These are phyloP conservation scores for Rhynchospora tenuis DNA, from an alignment of 176 grass and related monocot species.

Conservation along the genomic window DNA sequence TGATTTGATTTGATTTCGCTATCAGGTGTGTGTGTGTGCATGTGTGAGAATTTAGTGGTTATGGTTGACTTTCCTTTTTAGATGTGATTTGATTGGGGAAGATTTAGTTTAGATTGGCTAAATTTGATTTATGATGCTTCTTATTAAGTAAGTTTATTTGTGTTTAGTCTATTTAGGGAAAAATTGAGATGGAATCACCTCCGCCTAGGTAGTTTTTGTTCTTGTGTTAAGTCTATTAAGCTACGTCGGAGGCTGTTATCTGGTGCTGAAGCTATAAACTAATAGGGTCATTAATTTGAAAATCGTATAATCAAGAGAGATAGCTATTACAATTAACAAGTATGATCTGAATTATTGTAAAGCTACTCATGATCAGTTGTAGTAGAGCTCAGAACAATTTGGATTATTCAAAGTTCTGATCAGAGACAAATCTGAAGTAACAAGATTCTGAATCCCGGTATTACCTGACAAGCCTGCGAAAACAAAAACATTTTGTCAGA, in stretches of 20 bases:
- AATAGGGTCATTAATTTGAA: neutral
- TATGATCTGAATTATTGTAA: neutral
- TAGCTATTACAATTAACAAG: neutral
- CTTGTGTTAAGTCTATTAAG: neutral
- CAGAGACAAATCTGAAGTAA: neutral
- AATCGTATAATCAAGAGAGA: neutral
- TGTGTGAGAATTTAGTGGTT: neutral
- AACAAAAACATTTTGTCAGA: conserved; percentile 1
- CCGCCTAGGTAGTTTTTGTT: neutral
- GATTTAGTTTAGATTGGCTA: neutral
- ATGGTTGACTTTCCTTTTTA: neutral
- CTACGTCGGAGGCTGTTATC: neutral
- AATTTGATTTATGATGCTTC: neutral
- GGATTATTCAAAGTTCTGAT: neutral
- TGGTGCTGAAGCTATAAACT: neutral
- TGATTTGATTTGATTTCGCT: neutral
- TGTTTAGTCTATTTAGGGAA: neutral
- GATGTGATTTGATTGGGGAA: neutral
- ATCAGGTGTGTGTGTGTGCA: neutral
- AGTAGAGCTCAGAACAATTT: neutral
- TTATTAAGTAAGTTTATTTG: neutral
- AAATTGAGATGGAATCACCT: too few species aligned
- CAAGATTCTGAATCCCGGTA: neutral
- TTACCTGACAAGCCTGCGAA: neutral
- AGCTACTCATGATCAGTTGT: neutral